Evolutionary conservation across 495 filamentous ascomycete species (phyloP).

Genomic region (Jackrogersella multiformis): DNA sequence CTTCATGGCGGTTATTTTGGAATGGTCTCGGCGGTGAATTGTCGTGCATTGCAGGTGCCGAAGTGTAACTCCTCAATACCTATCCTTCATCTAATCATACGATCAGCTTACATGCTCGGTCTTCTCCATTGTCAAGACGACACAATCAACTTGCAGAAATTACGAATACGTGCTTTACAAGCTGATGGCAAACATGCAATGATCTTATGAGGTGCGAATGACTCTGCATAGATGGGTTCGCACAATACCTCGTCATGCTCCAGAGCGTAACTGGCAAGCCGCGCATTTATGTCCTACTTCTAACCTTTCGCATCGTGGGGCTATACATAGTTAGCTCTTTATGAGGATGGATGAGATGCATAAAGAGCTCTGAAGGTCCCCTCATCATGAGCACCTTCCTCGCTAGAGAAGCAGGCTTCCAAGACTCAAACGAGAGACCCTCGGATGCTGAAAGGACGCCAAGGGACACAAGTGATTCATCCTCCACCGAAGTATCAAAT

Average conservation of each 20-base stretch:
- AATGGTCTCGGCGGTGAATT: constrained; percentile 32
- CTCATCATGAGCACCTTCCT: constrained; percentile 15
- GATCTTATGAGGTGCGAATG: constrained; percentile 29
- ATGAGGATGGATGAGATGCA: constrained; percentile 21
- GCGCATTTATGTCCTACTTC: not conserved
- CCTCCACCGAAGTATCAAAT: not conserved
- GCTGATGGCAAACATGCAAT: constrained; percentile 14
- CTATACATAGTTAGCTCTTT: constrained; percentile 11
- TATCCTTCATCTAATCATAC: constrained; percentile 21
- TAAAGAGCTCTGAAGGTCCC: constrained; percentile 30
- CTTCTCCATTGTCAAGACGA: constrained; percentile 13
- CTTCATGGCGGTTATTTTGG: not conserved
- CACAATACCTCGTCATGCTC: constrained; percentile 8
- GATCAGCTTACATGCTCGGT: constrained; percentile 22
- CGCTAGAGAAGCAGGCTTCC: constrained; percentile 27
- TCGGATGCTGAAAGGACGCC: constrained; percentile 1
- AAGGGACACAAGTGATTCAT: constrained; percentile 26
- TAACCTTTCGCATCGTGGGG: not conserved
- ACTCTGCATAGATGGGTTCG: not conserved
- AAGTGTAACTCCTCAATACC: constrained; percentile 31
- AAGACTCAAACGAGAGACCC: constrained; percentile 19
- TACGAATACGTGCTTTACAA: constrained; percentile 12
- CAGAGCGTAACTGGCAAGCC: not conserved
- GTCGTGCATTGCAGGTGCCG: constrained; percentile 36
- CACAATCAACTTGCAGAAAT: not conserved